phyloP scores from a whole-genome alignment of 257 asterid genomes.

The Fraxinus anomala region DNA sequence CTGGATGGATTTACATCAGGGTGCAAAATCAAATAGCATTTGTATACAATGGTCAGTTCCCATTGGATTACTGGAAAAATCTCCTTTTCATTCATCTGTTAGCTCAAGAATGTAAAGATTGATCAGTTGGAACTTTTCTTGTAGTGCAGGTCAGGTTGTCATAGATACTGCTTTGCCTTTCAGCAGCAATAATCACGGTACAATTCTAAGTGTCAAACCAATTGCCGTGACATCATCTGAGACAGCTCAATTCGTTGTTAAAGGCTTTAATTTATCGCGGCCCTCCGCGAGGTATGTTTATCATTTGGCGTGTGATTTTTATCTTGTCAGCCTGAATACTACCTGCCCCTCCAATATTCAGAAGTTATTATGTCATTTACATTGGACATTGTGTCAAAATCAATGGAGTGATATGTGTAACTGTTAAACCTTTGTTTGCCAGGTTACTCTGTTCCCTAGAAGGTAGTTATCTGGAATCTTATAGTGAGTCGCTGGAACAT shows the following conservation, averaged over 20 bases:
- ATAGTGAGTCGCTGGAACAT: constrained; percentile 26
- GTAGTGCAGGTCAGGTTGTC: constrained; percentile 56
- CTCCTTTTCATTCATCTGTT: neutral
- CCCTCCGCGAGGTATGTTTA: constrained; percentile 57
- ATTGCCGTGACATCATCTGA: constrained; percentile 65
- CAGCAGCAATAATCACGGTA: constrained; percentile 35
- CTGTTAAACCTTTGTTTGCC: constrained; percentile 18
- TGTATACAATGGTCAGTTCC: constrained; percentile 50
- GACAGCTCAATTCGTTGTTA: constrained; percentile 56
- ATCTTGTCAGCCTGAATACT: constrained; percentile 9
- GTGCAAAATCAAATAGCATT: constrained; percentile 73
- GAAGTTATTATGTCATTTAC: constrained; percentile 6
- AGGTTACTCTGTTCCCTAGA: constrained; percentile 51
- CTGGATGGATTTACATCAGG: constrained; percentile 74
- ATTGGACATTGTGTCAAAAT: neutral
- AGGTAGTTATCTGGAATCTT: constrained; percentile 43
- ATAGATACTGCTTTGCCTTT: constrained; percentile 33
- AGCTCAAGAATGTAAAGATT: constrained; percentile 17
- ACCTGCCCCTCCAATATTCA: constrained; percentile 15
- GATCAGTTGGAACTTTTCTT: constrained; percentile 21
- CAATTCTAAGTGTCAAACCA: constrained; percentile 61
- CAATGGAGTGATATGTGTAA: neutral
- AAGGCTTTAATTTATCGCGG: constrained; percentile 58
- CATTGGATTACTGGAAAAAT: constrained; percentile 6
- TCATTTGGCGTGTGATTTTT: neutral